Evolutionary conservation across 73 alveolate genomes (phyloP).

Genomic region (Durusdinium trenchii): DNA sequence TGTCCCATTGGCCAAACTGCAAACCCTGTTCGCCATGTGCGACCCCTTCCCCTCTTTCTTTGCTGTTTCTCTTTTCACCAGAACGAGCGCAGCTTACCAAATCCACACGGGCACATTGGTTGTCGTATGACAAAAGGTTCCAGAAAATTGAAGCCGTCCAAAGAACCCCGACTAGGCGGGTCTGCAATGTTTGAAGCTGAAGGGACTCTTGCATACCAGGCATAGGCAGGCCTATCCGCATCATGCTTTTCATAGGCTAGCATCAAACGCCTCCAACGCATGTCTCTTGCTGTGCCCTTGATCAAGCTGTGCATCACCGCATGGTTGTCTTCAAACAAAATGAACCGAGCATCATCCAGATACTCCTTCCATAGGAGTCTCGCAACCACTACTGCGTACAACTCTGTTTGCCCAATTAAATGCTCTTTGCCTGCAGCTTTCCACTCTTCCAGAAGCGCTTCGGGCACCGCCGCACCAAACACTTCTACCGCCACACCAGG

Average conservation of each 20-base stretch:
- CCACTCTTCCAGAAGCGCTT: not conserved
- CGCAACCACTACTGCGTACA: not conserved
- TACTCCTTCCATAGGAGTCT: not conserved
- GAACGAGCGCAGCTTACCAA: too few species aligned
- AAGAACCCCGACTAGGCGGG: constrained; percentile 17
- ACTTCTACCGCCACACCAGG: not conserved
- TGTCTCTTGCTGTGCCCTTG: not conserved
- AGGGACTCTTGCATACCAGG: constrained; percentile 15
- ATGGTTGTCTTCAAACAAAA: constrained; percentile 9
- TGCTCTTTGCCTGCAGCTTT: not conserved
- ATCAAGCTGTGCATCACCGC: not conserved
- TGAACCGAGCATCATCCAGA: not conserved
- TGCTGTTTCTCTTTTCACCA: too few species aligned
- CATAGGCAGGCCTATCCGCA: not conserved
- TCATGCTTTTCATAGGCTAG: not conserved
- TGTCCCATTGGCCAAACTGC: too few species aligned
- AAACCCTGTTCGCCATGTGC: too few species aligned
- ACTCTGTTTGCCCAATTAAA: constrained; percentile 7
- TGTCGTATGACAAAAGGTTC: not conserved
- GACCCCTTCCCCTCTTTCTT: too few species aligned
- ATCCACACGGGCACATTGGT: not conserved
- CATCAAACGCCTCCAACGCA: not conserved
- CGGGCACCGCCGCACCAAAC: not conserved
- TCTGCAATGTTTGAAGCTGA: constrained; percentile 20
- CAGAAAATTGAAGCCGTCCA: not conserved